phyloP scores from a whole-genome alignment of 2,329 filamentous ascomycete genomes.

The Clarireedia hainanense region DNA sequence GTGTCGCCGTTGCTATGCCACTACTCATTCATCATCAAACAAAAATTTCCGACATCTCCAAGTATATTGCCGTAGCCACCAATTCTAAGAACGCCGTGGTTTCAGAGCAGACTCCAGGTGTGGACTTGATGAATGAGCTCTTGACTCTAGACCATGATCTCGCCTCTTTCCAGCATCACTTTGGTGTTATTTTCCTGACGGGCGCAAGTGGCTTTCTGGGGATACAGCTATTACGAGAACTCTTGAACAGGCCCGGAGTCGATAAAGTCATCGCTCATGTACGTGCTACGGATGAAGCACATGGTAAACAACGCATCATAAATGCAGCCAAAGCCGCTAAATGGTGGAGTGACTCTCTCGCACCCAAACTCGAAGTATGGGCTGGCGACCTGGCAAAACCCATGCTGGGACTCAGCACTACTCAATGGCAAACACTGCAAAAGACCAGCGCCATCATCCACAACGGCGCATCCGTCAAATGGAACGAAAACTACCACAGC shows the following conservation, averaged over 20 bases:
- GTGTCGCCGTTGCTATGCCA: neutral
- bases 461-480: slow-evolving; percentile 74
- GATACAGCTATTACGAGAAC: neutral
- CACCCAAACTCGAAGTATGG: slow-evolving; percentile 7
- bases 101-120: neutral
- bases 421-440: slow-evolving; percentile 55
- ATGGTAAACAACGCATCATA: neutral
- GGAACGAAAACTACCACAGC: slow-evolving; percentile 55
- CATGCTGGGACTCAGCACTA: slow-evolving; percentile 61
- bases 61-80: neutral
- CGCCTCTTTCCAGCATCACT: neutral
- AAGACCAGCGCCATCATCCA: slow-evolving; percentile 66
- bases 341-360: slow-evolving; percentile 1
- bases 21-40: slow-evolving; percentile 6
- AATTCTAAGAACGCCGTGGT: neutral
- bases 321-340: neutral
- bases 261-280: slow-evolving; percentile 1
- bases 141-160: neutral
- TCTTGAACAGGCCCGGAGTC: neutral
- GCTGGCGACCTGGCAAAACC: slow-evolving; percentile 63
- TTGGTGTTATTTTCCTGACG: neutral
- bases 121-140: slow-evolving; percentile 3
- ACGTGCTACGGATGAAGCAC: neutral
- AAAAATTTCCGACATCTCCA: slow-evolving; percentile 4
- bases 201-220: slow-evolving; percentile 1